These are phyloP conservation scores for Fusarium beomiforme DNA, from an alignment of 2,329 filamentous ascomycete genomes.

Conservation along the genomic window DNA sequence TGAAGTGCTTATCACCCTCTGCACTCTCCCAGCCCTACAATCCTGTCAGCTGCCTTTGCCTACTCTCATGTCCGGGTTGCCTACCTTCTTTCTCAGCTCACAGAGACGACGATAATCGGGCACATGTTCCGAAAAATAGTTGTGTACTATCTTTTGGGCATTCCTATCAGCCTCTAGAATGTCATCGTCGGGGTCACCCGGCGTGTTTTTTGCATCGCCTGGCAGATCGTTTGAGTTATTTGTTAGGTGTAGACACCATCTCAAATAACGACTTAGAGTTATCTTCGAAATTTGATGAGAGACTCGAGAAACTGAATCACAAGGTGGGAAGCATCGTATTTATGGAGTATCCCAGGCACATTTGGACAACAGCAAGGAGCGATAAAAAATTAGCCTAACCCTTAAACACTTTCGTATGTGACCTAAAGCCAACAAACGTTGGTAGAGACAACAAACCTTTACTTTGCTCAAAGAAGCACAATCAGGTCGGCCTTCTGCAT, in stretches of 20 bases:
- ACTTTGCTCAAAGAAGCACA: background rate
- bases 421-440: background rate
- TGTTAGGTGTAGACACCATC: background rate
- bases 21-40: constrained; percentile 57
- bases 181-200: no score
- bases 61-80: no score
- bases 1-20: constrained; percentile 55
- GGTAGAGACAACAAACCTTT: background rate
- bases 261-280: background rate
- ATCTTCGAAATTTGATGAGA: no score
- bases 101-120: constrained; percentile 8
- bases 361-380: no score
- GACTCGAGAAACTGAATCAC: no score
- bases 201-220: no score
- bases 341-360: no score
- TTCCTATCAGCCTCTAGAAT: background rate
- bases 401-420: background rate
- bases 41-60: background rate
- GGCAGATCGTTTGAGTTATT: no score
- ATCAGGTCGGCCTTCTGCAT: background rate
- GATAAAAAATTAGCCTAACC: no score
- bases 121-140: constrained; percentile 1
- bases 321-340: no score
- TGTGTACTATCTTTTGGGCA: background rate
- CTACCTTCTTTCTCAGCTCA: constrained; percentile 18